Conservation (phyloP, 2,329 filamentous ascomycete species). For the Microcyclospora tardicrescens region DNA sequence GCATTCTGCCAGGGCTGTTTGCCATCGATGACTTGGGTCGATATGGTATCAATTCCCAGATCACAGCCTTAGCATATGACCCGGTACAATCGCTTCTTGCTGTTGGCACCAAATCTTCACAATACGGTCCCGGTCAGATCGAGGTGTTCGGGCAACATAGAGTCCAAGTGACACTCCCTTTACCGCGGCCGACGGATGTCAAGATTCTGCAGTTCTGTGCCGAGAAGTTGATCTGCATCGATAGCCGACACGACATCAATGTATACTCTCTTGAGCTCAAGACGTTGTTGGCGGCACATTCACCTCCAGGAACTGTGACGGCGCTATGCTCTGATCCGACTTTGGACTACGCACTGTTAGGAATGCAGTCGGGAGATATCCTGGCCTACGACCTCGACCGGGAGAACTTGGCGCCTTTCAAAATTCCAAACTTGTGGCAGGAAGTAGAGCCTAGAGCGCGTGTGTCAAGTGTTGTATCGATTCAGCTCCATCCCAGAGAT, state of each 20-base stretch:
- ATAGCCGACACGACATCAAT: constrained; percentile 71
- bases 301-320: constrained; percentile 63
- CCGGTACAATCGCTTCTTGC: constrained; percentile 88
- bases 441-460: constrained; percentile 56
- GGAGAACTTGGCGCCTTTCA: constrained; percentile 61
- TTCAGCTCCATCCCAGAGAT: constrained; percentile 81
- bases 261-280: constrained; percentile 70
- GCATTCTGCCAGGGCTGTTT: constrained; percentile 66
- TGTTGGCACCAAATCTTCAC: constrained; percentile 76
- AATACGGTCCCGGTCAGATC: constrained; percentile 74
- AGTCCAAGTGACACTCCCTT: constrained; percentile 60
- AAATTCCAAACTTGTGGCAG: constrained; percentile 77
- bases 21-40: constrained; percentile 67
- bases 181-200: constrained; percentile 58
- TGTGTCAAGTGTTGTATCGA: constrained; percentile 53
- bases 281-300: constrained; percentile 52
- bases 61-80: constrained; percentile 76
- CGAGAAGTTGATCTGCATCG: constrained; percentile 72
- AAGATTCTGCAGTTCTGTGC: constrained; percentile 70
- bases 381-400: constrained; percentile 89
- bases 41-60: constrained; percentile 57
- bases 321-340: constrained; percentile 72
- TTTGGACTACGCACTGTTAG: constrained; percentile 85
- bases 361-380: constrained; percentile 54
- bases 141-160: constrained; percentile 77